Evolutionary conservation across 208 protist species (phyloP), one percentile per base, ranked within the genome.

Genomic region (Porcisia deanei): DNA sequence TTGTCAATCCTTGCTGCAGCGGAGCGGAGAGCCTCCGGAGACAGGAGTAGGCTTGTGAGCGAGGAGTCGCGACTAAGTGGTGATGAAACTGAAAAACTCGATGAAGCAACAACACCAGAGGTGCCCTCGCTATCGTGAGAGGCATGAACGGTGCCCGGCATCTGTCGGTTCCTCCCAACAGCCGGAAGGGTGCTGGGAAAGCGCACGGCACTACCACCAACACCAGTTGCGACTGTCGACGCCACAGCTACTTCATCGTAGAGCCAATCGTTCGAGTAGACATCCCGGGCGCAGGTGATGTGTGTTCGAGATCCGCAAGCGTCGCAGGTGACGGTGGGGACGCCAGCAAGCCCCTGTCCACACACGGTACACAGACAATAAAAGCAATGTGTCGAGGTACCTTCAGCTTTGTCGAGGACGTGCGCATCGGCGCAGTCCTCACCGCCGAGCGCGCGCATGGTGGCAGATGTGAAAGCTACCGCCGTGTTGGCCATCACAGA

Each of bases 291-390:
- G 75, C 90, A 94, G 12, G 69, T 61, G 14, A 79, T 73, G 69
- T 94, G 90, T 59, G 86, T 89, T 47, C 73, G 45, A 20, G 82
- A 88, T 37, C 79, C 73, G 67, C 90, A 92, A 12, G 43, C 37
- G 57, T 61, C 64, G 67, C 90, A 92, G 41, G 61, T 73, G 47
- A 89, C 18, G 9, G 82, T 57, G 30, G 65, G 72, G 45, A 78
- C 58, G 52, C 69, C 82, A 30, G 59, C 74, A 43, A 73, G 54
- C 47, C 73, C 60, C 45, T 71, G 72, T 16, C 86, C 85, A 68
- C 88, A 94, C 59, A 85, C 85, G 16, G 82, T 84, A 78, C 89
- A 94, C 25, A 81, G 77, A 71, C 87, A 91, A 58, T 84, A 61
- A 64, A 81, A 82, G 70, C 87, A 89, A 39, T 20, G 55, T 43